A percentile compares a stretch with the other conserved stretches of the same genome.
Conservation (phyloP, 2,329 filamentous ascomycete species). For the Triangularia verruculosa region DNA sequence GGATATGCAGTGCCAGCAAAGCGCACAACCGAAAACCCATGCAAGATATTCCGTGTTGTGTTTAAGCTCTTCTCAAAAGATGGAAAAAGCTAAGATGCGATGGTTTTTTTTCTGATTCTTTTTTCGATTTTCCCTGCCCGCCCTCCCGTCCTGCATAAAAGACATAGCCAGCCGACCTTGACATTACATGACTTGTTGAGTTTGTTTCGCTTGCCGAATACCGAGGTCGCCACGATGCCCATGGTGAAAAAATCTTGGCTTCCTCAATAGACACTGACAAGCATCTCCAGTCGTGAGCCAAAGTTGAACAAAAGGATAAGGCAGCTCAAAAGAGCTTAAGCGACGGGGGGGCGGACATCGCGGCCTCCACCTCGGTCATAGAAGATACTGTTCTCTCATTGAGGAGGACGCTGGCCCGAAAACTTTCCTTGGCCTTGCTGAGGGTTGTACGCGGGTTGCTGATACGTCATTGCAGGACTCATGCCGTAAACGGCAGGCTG, state of each 20-base stretch:
- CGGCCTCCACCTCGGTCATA: not conserved
- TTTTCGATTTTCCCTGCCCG: not conserved
- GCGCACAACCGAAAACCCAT: not conserved
- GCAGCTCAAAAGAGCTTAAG: not conserved
- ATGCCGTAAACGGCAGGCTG: conserved; percentile 69
- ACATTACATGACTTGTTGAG: not conserved
- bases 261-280: not conserved
- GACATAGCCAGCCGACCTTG: not conserved
- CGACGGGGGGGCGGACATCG: not conserved
- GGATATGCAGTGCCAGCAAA: not conserved
- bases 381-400: not conserved
- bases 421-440: conserved; percentile 75
- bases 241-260: not conserved
- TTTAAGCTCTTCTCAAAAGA: not conserved
- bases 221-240: not conserved
- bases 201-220: not conserved
- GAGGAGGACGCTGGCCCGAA: conserved; percentile 26
- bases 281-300: not conserved
- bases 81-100: not conserved
- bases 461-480: conserved; percentile 71
- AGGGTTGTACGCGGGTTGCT: conserved; percentile 68
- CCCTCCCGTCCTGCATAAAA: not conserved
- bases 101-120: not conserved
- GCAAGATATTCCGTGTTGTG: not conserved
- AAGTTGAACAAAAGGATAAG: not conserved